These are phyloP conservation scores for Pseudogymnoascus sp. DNA, from an alignment of 2,329 filamentous ascomycete genomes.

Conservation along the genomic window DNA sequence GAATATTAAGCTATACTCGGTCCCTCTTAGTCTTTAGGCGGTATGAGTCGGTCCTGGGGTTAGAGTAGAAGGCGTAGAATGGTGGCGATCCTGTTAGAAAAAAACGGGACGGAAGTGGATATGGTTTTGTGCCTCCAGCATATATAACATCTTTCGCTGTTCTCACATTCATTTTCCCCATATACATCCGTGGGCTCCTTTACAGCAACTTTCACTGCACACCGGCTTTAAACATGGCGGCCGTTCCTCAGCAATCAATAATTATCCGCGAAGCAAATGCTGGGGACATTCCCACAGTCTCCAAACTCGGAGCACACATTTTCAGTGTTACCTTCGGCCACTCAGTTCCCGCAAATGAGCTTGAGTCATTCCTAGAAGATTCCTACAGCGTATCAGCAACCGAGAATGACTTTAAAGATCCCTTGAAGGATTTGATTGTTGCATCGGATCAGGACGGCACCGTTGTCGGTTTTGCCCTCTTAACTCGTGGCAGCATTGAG, in stretches of 20 bases:
- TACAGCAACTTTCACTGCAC: not conserved
- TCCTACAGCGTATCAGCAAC: slow-evolving; percentile 29
- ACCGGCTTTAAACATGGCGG: not conserved
- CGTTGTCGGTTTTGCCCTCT: slow-evolving; percentile 35
- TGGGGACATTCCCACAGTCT: slow-evolving; percentile 28
- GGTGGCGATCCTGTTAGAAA: not conserved
- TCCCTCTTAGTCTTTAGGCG: too few species aligned
- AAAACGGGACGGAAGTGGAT: not conserved
- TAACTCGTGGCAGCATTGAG: slow-evolving; percentile 33
- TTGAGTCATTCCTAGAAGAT: slow-evolving; percentile 33
- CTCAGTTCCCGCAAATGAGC: slow-evolving; percentile 32
- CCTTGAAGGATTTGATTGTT: slow-evolving; percentile 23
- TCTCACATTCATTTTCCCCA: not conserved
- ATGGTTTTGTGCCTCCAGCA: not conserved
- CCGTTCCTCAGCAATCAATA: slow-evolving; percentile 4
- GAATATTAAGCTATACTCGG: too few species aligned
- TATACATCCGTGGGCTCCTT: not conserved
- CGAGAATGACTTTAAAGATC: slow-evolving; percentile 21
- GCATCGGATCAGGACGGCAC: slow-evolving; percentile 22
- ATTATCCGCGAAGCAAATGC: slow-evolving; percentile 24
- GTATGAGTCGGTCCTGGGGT: not conserved
- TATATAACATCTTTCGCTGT: not conserved
- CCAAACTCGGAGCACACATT: slow-evolving; percentile 30
- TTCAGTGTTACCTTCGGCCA: slow-evolving; percentile 37
- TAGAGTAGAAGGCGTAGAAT: not conserved